Percentiles rank a stretch among this genome's conserved stretches.
These are phyloP conservation scores for Fistulifera pelliculosa DNA, from an alignment of 108 stramenopile genomes.

Conservation along the genomic window DNA sequence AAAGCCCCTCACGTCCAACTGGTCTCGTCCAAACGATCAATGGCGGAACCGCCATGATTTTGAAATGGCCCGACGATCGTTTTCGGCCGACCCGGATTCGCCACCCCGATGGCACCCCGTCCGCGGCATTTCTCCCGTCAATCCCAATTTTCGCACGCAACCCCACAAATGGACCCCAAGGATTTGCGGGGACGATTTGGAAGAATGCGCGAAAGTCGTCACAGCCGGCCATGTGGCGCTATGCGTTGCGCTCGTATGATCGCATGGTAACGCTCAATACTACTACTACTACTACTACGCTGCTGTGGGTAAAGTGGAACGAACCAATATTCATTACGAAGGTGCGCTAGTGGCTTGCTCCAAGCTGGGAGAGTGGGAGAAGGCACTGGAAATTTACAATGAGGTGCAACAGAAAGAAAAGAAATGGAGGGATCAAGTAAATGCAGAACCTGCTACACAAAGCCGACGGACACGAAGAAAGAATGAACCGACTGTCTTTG, in stretches of 20 bases:
- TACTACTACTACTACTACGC: background rate
- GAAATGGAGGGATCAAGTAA: background rate
- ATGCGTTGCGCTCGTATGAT: constrained; percentile 61
- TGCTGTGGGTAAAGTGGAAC: constrained; percentile 26
- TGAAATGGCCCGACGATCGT: constrained; percentile 64
- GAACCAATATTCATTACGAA: constrained; percentile 57
- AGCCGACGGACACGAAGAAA: background rate
- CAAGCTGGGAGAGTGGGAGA: constrained; percentile 67
- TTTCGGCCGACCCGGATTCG: constrained; percentile 9
- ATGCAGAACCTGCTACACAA: too few species aligned
- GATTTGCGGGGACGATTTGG: constrained; percentile 59
- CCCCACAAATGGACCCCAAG: constrained; percentile 72
- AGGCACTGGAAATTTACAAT: constrained; percentile 53
- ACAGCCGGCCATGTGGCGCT: constrained; percentile 67
- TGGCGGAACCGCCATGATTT: constrained; percentile 67
- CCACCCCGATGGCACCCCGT: constrained; percentile 42
- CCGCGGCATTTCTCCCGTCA: constrained; percentile 46
- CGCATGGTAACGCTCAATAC: constrained; percentile 27
- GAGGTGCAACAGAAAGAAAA: constrained; percentile 25
- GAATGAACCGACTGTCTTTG: constrained; percentile 8
- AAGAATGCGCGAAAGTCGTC: constrained; percentile 66
- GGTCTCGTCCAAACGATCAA: constrained; percentile 22
- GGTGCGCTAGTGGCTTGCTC: constrained; percentile 67
- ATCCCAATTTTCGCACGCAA: constrained; percentile 64
- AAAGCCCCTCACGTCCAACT: too few species aligned